Evolutionary conservation across 306 rosid genomes (phyloP).

Genomic region (Fragaria iinumae): DNA sequence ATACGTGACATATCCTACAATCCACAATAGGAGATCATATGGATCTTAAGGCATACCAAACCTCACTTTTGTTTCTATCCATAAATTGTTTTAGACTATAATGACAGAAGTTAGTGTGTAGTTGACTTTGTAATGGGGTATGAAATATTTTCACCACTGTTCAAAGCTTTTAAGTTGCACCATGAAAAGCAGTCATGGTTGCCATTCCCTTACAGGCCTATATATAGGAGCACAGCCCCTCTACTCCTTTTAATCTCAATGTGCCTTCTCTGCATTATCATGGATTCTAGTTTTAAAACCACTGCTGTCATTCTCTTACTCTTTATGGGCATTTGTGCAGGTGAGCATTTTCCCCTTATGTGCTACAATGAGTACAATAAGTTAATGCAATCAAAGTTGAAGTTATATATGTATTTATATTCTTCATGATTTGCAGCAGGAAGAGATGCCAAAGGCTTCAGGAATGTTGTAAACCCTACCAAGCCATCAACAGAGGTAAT

Average conservation of each 20-base stretch:
- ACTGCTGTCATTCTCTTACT: constrained; percentile 29
- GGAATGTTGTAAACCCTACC: constrained; percentile 23
- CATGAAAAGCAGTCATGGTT: constrained; percentile 4
- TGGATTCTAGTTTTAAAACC: constrained; percentile 15
- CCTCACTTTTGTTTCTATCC: constrained; percentile 3
- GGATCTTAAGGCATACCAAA: constrained; percentile 6
- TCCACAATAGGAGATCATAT: background rate
- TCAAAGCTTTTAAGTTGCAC: constrained; percentile 11
- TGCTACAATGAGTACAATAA: background rate
- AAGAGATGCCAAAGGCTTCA: constrained; percentile 39
- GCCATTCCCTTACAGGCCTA: constrained; percentile 3
- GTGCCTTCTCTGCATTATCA: constrained; percentile 12
- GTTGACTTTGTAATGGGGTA: constrained; percentile 28
- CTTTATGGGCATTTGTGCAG: constrained; percentile 43
- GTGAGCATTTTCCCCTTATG: constrained; percentile 27
- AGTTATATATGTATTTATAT: background rate
- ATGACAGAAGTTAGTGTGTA: constrained; percentile 8
- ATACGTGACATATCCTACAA: background rate
- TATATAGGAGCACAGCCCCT: constrained; percentile 13
- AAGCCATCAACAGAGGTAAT: constrained; percentile 40
- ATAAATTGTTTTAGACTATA: background rate
- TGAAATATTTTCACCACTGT: background rate
- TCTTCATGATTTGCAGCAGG: constrained; percentile 20
- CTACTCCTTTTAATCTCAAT: background rate
- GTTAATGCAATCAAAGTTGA: background rate